phyloP scores from a whole-genome alignment of 1,139 yeast genomes.

The Hyphopichia burtonii region DNA sequence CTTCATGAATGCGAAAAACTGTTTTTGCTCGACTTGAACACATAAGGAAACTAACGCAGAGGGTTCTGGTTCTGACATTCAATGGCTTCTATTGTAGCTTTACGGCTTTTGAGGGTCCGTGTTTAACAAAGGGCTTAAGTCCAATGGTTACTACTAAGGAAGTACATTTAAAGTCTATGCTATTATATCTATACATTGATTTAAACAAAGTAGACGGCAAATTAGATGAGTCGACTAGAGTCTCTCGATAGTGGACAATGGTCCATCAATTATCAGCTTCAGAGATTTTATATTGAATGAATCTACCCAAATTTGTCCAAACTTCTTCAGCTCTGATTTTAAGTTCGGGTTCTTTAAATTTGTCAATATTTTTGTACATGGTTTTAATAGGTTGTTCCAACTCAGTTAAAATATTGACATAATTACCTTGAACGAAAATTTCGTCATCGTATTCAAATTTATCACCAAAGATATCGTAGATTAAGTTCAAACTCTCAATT shows the following conservation, averaged over 20 bases:
- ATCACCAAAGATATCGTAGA: slow-evolving; percentile 86
- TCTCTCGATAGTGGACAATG: too few species aligned
- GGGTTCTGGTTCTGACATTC: not conserved
- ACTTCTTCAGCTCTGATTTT: slow-evolving; percentile 71
- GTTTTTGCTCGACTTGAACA: not conserved
- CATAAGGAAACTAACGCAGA: not conserved
- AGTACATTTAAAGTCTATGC: too few species aligned
- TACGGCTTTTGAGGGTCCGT: not conserved
- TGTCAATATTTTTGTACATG: slow-evolving; percentile 66
- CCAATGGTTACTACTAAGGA: too few species aligned
- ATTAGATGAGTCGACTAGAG: not conserved
- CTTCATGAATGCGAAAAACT: not conserved
- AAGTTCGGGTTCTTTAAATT: slow-evolving; percentile 55
- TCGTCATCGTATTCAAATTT: slow-evolving; percentile 63
- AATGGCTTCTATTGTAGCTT: not conserved
- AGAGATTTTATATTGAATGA: slow-evolving; percentile 65
- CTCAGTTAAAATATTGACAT: slow-evolving; percentile 40
- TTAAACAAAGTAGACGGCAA: not conserved
- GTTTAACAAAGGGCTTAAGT: too few species aligned
- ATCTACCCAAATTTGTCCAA: slow-evolving; percentile 64
- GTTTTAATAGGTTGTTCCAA: slow-evolving; percentile 50
- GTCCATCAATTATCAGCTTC: not conserved
- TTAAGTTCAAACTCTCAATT: slow-evolving; percentile 59
- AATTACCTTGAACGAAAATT: slow-evolving; percentile 61
- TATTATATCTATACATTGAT: not conserved